Evolutionary conservation across 2,329 filamentous ascomycete species (phyloP), one percentile per base, ranked within the genome.

Genomic region (Claviceps quebecensis): DNA sequence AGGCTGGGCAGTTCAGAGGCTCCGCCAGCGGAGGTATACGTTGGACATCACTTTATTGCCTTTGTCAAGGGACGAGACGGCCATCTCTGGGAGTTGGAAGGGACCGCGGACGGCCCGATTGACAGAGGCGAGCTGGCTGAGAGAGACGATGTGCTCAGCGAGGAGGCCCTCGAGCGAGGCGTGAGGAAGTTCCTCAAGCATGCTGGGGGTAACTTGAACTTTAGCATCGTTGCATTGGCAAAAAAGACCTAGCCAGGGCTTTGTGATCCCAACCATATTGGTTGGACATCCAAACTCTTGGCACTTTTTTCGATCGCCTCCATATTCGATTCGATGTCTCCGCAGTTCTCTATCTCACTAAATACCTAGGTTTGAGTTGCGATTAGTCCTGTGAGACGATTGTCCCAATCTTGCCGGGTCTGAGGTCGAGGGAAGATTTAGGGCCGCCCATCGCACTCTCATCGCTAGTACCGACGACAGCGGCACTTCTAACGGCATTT

Each of bases 1-100:
- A 69, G 69, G 2, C 66, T 72, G 41, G 88, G 88, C 1, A 84
- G 87, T 61, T 86, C 84, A 0, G 65, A 65, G 14, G 77, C 84
- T 1, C 84, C 84, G 1, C 61, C 69, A 17, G 78, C 80, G 11
- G 76, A 82, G 13, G 79, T 78, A 46, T 72, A 73, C 34, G 71
- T 81, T 1, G 84, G 86, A 45, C 72, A 87, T 56, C 87, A 94
- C 64, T 94, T 89, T 60, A 83, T 94, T 40, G 85, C 84, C 43
- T 93, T 90, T 62, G 81, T 90, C 47, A 88, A 84, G 67, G 71
- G 70, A 3, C 73, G 76, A 58, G 77, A 83, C 50, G 74, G 77
- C 6, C 72, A 72, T 51, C 62, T 94, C 43, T 94, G 86, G 81
- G 88, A 94, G 69, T 67, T 94, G 60, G 87, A 94, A 67, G 88